Evolutionary conservation across 73 alveolate species (phyloP).

Genomic region (Paramecium pentaurelia): DNA sequence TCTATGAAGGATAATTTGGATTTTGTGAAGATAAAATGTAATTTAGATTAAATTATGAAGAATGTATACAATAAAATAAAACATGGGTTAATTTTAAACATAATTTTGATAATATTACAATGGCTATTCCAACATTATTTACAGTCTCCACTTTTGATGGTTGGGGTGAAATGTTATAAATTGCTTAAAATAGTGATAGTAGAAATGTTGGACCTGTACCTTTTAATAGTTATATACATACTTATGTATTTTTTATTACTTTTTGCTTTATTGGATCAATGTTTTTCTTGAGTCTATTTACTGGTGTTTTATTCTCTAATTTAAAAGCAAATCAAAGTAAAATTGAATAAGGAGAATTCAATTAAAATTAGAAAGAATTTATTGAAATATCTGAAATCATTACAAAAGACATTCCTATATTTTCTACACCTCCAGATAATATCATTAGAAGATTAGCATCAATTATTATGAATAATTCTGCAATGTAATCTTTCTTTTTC

Average conservation of each 20-base stretch:
- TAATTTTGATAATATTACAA: conserved; percentile 5
- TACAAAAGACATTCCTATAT: neutral
- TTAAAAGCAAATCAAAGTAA: neutral
- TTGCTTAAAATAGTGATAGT: neutral
- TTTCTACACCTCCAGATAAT: neutral
- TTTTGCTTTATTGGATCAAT: conserved; percentile 31
- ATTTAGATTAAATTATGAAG: neutral
- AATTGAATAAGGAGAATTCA: neutral
- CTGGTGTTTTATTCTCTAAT: neutral
- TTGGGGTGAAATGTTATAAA: conserved; percentile 26
- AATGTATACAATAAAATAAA: neutral
- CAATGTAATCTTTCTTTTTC: neutral
- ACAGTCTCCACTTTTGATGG: conserved; percentile 33
- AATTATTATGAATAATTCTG: neutral
- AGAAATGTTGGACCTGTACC: neutral
- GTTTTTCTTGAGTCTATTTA: neutral
- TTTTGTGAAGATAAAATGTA: neutral
- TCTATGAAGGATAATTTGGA: conserved; percentile 10
- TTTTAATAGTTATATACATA: neutral
- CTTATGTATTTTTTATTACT: neutral
- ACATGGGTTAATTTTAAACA: neutral
- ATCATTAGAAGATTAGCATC: neutral
- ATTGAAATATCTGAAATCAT: neutral
- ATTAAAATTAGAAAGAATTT: neutral
- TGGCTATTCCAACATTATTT: conserved; percentile 27